Evolutionary conservation across 2,329 filamentous ascomycete genomes (phyloP).

Genomic region (Ceratocystis colombiana): DNA sequence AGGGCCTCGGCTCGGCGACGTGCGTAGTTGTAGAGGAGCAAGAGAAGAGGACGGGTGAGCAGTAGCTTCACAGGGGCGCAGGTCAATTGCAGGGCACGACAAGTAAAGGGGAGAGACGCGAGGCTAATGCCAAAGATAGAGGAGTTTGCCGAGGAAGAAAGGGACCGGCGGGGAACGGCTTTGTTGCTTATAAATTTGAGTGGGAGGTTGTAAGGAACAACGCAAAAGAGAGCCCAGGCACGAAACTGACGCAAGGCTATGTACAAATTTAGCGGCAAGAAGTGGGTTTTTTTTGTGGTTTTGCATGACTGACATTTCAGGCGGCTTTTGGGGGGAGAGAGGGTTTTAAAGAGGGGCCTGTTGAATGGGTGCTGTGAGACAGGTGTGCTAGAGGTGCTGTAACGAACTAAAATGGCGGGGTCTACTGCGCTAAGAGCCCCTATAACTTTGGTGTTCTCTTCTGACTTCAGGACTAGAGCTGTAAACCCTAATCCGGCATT

Average conservation of each 20-base stretch:
- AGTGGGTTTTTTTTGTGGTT: conserved; percentile 1
- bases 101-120: too few relatives aligned
- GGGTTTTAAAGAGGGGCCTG: background rate
- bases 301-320: conserved; percentile 9
- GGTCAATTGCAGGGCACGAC: too few relatives aligned
- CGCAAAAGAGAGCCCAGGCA: background rate
- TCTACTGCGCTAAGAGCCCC: too few relatives aligned
- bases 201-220: background rate
- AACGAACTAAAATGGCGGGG: too few relatives aligned
- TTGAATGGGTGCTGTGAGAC: background rate
- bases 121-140: background rate
- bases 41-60: background rate
- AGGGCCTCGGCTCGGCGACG: background rate
- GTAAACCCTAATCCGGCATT: background rate
- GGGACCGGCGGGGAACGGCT: background rate
- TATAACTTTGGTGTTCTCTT: too few relatives aligned
- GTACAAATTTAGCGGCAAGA: background rate
- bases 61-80: too few relatives aligned
- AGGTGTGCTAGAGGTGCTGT: background rate
- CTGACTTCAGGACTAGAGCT: too few relatives aligned
- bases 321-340: background rate
- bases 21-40: background rate
- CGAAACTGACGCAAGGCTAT: conserved; percentile 9
- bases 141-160: background rate
- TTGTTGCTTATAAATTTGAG: background rate